Percentiles rank a stretch among this genome's conserved stretches.
phyloP scores from a whole-genome alignment of 2,329 filamentous ascomycete species.

The Cladosporium sp. region DNA sequence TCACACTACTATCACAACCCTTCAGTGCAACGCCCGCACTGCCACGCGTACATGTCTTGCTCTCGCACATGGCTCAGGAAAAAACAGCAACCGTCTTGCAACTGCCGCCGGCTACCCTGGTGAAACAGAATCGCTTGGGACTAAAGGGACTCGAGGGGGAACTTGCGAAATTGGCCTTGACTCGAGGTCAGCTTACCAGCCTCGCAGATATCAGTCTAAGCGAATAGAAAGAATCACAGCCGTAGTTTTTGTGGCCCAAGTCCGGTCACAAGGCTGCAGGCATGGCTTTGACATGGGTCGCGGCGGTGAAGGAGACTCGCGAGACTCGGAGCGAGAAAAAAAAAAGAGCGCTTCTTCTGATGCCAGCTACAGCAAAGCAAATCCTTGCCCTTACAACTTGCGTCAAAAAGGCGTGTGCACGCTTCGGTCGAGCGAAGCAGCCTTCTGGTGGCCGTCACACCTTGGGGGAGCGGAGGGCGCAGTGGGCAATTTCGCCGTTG shows the following conservation, averaged over 20 bases:
- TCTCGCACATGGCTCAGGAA: background rate
- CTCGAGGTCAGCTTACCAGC: background rate
- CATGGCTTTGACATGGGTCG: too few species aligned
- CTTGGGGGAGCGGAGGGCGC: slow-evolving; percentile 1
- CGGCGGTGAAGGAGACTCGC: slow-evolving; percentile 6
- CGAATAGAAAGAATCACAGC: too few species aligned
- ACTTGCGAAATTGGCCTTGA: background rate
- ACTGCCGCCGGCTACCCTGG: background rate
- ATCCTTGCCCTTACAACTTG: background rate
- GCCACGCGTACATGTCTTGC: background rate
- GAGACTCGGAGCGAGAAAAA: too few species aligned
- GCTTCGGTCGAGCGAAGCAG: background rate
- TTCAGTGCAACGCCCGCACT: background rate
- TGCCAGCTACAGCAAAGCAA: background rate
- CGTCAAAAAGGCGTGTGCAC: background rate
- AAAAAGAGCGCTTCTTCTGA: background rate
- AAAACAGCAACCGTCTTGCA: background rate
- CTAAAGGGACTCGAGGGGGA: background rate
- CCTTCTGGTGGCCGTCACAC: background rate
- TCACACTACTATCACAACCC: background rate
- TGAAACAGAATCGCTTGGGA: background rate
- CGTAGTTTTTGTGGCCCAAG: too few species aligned
- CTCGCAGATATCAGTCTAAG: too few species aligned
- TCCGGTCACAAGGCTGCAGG: too few species aligned
- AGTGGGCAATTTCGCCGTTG: slow-evolving; percentile 13